These are phyloP conservation scores for Yamagishiella unicocca DNA, from an alignment of 139 green algal genomes.

Conservation along the genomic window DNA sequence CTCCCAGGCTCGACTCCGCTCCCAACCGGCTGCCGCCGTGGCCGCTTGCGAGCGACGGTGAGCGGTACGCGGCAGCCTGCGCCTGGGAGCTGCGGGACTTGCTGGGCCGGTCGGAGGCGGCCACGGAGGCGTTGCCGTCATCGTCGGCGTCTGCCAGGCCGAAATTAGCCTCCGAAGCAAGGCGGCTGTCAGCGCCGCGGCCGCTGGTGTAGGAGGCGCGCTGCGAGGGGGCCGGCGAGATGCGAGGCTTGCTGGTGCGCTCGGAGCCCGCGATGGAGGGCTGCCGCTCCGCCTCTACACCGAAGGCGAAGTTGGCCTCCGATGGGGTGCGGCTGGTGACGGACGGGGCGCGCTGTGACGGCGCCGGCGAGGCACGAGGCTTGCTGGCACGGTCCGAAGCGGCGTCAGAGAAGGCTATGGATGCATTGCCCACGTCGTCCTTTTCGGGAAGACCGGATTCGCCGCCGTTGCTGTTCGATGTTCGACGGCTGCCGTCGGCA, in stretches of 20 bases:
- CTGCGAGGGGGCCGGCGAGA: background rate
- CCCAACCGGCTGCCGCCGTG: background rate
- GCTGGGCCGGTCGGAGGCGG: background rate
- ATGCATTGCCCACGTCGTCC: background rate
- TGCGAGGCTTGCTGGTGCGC: background rate
- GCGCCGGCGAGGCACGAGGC: background rate
- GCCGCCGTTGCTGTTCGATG: background rate
- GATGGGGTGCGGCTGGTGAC: background rate
- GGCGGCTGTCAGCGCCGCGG: background rate
- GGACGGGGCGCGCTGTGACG: background rate
- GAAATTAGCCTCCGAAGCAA: constrained; percentile 4
- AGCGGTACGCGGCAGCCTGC: background rate
- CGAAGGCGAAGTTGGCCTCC: too few relatives aligned
- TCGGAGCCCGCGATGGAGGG: background rate
- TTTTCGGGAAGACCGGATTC: background rate
- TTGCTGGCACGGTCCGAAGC: background rate
- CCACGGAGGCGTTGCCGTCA: background rate
- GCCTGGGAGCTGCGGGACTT: background rate
- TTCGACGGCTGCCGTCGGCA: background rate
- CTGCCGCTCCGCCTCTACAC: too few relatives aligned
- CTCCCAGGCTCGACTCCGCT: background rate
- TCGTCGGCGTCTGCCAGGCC: background rate
- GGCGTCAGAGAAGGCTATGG: background rate
- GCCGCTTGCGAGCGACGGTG: background rate
- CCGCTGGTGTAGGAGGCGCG: background rate